A percentile compares a stretch with the other conserved stretches of the same genome.
Conservation (phyloP, 495 filamentous ascomycete species). For the Halenospora varia region DNA sequence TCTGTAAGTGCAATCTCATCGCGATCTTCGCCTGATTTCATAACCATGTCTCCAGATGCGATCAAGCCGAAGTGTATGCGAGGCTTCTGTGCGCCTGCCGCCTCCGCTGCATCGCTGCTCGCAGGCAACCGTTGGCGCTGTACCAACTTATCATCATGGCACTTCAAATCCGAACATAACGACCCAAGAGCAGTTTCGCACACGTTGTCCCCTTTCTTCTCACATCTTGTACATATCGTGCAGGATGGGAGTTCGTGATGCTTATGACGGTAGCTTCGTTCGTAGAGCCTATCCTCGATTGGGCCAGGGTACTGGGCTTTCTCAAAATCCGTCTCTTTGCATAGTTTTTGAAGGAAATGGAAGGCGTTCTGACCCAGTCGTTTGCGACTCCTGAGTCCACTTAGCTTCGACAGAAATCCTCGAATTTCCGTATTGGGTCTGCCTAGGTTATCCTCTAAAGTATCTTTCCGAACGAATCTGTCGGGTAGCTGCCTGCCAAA, state of each 20-base stretch:
- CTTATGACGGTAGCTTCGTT: conserved; percentile 31
- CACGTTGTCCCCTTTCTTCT: conserved; percentile 5
- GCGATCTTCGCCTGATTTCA: conserved; percentile 16
- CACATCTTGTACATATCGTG: conserved; percentile 4
- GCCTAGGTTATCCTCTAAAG: conserved; percentile 27
- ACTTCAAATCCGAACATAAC: background rate
- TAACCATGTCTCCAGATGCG: conserved; percentile 11
- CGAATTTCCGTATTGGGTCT: conserved; percentile 30
- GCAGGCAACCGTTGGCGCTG: background rate
- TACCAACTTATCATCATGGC: background rate
- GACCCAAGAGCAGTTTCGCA: conserved; percentile 13
- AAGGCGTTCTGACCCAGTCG: conserved; percentile 15
- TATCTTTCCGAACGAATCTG: conserved; percentile 27
- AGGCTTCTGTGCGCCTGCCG: background rate
- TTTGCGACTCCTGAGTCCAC: conserved; percentile 13
- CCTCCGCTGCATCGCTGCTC: background rate
- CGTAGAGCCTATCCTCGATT: conserved; percentile 27
- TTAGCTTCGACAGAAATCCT: conserved; percentile 22
- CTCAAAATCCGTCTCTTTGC: conserved; percentile 4
- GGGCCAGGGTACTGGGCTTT: conserved; percentile 24
- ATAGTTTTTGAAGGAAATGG: conserved; percentile 13
- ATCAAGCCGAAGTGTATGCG: conserved; percentile 1
- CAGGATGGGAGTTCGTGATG: conserved; percentile 19
- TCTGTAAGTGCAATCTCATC: conserved; percentile 17
- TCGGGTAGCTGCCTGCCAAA: conserved; percentile 32